Evolutionary conservation across 148 eudicot species (phyloP).

Genomic region (Rhododendron molle): DNA sequence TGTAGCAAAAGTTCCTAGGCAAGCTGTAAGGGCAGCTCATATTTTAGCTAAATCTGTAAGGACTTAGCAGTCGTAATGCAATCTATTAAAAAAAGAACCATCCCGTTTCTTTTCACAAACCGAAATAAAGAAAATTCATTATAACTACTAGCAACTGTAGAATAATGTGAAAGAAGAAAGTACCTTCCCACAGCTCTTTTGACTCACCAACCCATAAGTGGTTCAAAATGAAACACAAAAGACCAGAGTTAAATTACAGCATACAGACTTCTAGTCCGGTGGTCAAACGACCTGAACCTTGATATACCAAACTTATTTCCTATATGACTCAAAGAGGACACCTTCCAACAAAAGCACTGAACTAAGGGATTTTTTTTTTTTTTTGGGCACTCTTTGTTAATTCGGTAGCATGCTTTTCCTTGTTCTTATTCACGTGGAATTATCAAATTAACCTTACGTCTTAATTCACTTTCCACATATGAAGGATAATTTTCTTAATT

Average conservation of each 20-base stretch:
- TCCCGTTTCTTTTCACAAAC: background rate
- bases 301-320: no score
- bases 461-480: background rate
- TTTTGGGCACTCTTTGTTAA: background rate
- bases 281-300: no score
- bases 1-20: background rate
- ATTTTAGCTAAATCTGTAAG: background rate
- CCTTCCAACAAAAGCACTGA: no score
- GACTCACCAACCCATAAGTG: background rate
- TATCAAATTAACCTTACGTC: background rate
- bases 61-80: background rate
- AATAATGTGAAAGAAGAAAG: background rate
- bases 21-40: background rate
- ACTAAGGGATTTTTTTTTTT: no score
- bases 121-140: background rate
- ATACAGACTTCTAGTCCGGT: no score
- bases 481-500: background rate
- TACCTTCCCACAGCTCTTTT: background rate
- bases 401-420: background rate
- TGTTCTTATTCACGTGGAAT: background rate
- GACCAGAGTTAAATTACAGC: background rate
- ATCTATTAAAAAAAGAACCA: background rate
- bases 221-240: background rate
- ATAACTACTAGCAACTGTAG: background rate
- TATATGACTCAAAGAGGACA: no score